phyloP scores from a whole-genome alignment of 768 basidiomycete genomes.

The Amanita brunnescens region DNA sequence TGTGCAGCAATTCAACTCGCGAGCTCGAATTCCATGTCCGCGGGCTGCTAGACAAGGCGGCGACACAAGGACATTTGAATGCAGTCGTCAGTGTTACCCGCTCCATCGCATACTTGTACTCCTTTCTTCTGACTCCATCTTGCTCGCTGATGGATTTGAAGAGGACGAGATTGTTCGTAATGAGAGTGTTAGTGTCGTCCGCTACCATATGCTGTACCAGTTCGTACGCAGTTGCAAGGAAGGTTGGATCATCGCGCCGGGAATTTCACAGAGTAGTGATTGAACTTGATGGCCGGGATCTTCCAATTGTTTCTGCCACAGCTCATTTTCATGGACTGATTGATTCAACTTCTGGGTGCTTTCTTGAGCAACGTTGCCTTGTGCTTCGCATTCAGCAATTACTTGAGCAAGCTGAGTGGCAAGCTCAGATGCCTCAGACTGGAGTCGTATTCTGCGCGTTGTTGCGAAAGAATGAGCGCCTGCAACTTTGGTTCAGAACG shows the following conservation, averaged over 20 bases:
- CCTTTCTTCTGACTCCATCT: slow-evolving; percentile 82
- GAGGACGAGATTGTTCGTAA: slow-evolving; percentile 81
- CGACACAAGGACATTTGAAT: too few species aligned
- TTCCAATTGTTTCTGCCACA: slow-evolving; percentile 66
- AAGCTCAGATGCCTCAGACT: slow-evolving; percentile 71
- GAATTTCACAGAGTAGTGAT: slow-evolving; percentile 66
- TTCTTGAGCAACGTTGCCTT: slow-evolving; percentile 46
- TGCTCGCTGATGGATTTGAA: slow-evolving; percentile 69
- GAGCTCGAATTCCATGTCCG: too few species aligned
- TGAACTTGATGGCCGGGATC: slow-evolving; percentile 86
- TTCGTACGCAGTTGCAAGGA: slow-evolving; percentile 51
- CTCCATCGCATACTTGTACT: slow-evolving; percentile 62
- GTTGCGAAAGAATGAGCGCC: slow-evolving; percentile 88
- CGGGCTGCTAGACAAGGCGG: too few species aligned
- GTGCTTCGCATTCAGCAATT: slow-evolving; percentile 65
- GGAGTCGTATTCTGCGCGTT: slow-evolving; percentile 83
- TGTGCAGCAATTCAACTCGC: too few species aligned
- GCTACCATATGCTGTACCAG: slow-evolving; percentile 40
- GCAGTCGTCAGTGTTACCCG: too few species aligned
- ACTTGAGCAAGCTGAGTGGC: slow-evolving; percentile 71
- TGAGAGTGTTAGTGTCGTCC: slow-evolving; percentile 65
- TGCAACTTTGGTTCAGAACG: slow-evolving; percentile 21
- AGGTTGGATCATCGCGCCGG: slow-evolving; percentile 73
- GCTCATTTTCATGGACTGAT: slow-evolving; percentile 50
- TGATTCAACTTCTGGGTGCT: slow-evolving; percentile 53